Conservation (phyloP, 139 green algal species). For the Picochlorum sp. region DNA sequence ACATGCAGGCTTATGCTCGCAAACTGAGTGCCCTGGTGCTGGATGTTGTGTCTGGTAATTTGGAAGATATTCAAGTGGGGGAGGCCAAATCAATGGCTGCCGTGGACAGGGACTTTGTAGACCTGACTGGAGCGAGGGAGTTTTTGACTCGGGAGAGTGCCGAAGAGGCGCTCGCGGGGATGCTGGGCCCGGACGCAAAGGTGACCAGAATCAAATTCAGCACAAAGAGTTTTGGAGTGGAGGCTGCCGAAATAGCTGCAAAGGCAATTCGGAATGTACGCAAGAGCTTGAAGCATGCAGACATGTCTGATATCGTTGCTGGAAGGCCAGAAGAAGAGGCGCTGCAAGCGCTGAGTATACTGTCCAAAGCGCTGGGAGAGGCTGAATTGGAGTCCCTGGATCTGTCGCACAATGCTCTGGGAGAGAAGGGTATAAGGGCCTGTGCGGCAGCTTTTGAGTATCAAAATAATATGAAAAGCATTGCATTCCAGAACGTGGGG, state of each 20-base stretch:
- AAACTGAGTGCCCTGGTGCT: constrained; percentile 62
- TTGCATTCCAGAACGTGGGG: constrained; percentile 80
- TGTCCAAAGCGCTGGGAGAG: constrained; percentile 42
- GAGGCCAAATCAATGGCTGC: not conserved
- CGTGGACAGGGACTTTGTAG: constrained; percentile 22
- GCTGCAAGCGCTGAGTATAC: constrained; percentile 56
- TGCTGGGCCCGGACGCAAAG: constrained; percentile 45
- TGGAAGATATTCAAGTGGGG: not conserved
- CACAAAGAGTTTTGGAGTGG: constrained; percentile 79
- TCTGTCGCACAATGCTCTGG: constrained; percentile 85
- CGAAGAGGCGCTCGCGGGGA: constrained; percentile 43
- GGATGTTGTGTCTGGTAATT: constrained; percentile 29
- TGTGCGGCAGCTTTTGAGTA: constrained; percentile 43
- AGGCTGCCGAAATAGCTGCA: constrained; percentile 67
- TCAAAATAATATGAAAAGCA: constrained; percentile 33
- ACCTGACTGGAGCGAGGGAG: constrained; percentile 72
- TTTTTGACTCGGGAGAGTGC: constrained; percentile 68
- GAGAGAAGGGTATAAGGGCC: constrained; percentile 85
- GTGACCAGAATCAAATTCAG: constrained; percentile 71
- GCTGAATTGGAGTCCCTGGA: constrained; percentile 50
- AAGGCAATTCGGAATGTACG: constrained; percentile 47
- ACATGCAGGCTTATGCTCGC: constrained; percentile 20
- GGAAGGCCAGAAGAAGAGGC: constrained; percentile 76
- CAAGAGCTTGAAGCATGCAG: constrained; percentile 46
- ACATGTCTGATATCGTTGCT: constrained; percentile 87